Conservation (phyloP, 805 yeast species). For the Saccharomycopsis sp. region DNA sequence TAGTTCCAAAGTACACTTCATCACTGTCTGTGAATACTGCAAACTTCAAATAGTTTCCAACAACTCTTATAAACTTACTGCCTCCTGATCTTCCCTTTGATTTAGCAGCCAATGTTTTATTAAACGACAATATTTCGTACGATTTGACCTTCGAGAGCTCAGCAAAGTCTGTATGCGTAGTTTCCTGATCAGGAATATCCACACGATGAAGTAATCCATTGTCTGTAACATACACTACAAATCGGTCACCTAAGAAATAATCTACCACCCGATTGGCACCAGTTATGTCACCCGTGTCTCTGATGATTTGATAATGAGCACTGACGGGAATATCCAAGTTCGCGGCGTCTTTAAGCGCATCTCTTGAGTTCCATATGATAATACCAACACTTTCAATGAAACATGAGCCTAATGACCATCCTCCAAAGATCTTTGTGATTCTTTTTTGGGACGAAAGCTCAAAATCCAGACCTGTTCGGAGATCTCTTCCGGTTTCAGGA, state of each 20-base stretch:
- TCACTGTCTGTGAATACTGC: conserved; percentile 51
- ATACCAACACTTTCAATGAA: conserved; percentile 46
- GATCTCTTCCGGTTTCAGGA: conserved; percentile 10
- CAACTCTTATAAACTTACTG: conserved; percentile 39
- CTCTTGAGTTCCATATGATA: conserved; percentile 47
- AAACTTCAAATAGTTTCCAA: conserved; percentile 49
- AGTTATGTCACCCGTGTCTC: conserved; percentile 32
- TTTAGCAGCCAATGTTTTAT: conserved; percentile 27
- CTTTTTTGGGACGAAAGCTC: conserved; percentile 22
- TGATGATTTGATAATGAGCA: conserved; percentile 38
- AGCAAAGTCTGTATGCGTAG: not conserved
- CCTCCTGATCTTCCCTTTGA: conserved; percentile 9
- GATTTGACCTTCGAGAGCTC: conserved; percentile 10
- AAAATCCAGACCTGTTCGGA: conserved; percentile 17
- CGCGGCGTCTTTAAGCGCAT: conserved; percentile 26
- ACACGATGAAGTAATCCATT: conserved; percentile 37
- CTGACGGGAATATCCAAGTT: conserved; percentile 25
- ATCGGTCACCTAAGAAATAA: conserved; percentile 48
- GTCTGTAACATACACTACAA: conserved; percentile 42
- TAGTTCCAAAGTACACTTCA: conserved; percentile 14
- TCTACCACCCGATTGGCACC: conserved; percentile 40
- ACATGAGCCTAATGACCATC: conserved; percentile 59
- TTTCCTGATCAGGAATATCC: conserved; percentile 22
- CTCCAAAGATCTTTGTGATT: conserved; percentile 48
- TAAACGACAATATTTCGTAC: conserved; percentile 28